Evolutionary conservation across 768 basidiomycete species (phyloP), one percentile per base, ranked within the genome.

Genomic region (Lactarius indigo): DNA sequence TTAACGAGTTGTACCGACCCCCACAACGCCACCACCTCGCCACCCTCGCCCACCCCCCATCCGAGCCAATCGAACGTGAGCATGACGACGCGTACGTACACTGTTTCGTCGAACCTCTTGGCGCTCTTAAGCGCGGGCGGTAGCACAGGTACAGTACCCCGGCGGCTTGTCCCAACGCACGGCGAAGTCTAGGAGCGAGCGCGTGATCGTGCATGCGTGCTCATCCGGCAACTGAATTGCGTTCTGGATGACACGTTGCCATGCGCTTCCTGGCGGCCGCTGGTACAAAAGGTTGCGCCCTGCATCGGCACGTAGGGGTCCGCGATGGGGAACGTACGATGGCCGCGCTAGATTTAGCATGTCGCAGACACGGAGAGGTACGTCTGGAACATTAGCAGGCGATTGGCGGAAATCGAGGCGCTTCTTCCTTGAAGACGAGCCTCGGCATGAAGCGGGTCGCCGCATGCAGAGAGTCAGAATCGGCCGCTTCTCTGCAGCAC

Each of bases 371-470:
- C 74, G 13, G 80, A 74, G 69, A 91, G 82, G 75, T 87, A 88
- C 2, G 81, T 76, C 7, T 82, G 83, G 26, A 31, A 8, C 5
- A 91, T 79, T 6, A 90, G 77, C n/a, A 84, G 73, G 2, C 76
- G 78, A 65, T 84, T 84, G 0, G 73, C 54, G 0, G 79, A 79
- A 31, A 42, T 6, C 17, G 15, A 20, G 13, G 4, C 17, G 15
- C 3, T 20, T 47, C 41, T 71, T 70, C 35, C 64, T 69, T 59
- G 72, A 73, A 77, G 33, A 81, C 69, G 57, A 85, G 65, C 2
- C 85, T 83, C 0, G 85, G 79, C 28, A 88, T 72, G 78, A 89
- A 88, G 26, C 87, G 73, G 2, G 84, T 79, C 8, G 87, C 87
- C 0, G 89, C n/a, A n/a, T n/a, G n/a, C n/a, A n/a, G n/a, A n/a